Evolutionary conservation across 805 yeast genomes (phyloP).

Genomic region (Ogataea methanolica): DNA sequence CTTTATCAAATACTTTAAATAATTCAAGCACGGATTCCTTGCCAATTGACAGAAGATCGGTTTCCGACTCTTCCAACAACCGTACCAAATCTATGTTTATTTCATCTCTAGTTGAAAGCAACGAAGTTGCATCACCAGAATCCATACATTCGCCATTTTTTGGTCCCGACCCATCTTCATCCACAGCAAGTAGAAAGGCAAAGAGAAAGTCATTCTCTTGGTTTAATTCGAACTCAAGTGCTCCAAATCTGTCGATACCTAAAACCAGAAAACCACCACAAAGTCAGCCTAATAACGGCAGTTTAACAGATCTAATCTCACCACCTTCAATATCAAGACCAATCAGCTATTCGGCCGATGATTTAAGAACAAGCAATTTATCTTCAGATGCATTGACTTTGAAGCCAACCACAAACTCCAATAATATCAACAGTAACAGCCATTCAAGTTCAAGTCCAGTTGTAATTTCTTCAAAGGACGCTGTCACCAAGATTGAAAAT

Average conservation of each 20-base stretch:
- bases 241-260: slow-evolving; percentile 9
- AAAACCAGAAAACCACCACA: not conserved
- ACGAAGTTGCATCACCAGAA: not conserved
- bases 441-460: not conserved
- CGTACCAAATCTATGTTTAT: not conserved
- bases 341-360: slow-evolving; percentile 5
- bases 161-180: not conserved
- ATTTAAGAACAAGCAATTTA: slow-evolving; percentile 1
- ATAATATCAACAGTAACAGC: not conserved
- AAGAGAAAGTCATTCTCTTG: slow-evolving; percentile 22
- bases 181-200: slow-evolving; percentile 4
- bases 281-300: not conserved
- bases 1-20: slow-evolving; percentile 5
- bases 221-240: slow-evolving; percentile 20
- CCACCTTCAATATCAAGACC: not conserved
- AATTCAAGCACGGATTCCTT: not conserved
- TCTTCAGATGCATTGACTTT: not conserved
- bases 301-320: not conserved
- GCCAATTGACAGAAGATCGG: slow-evolving; percentile 1
- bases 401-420: not conserved
- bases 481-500: too few relatives aligned
- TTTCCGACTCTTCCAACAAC: not conserved
- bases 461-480: too few relatives aligned
- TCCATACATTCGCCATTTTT: not conserved
- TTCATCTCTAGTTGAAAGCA: not conserved